phyloP scores from a whole-genome alignment of 805 yeast species.

The Teunomyces tritomae region DNA sequence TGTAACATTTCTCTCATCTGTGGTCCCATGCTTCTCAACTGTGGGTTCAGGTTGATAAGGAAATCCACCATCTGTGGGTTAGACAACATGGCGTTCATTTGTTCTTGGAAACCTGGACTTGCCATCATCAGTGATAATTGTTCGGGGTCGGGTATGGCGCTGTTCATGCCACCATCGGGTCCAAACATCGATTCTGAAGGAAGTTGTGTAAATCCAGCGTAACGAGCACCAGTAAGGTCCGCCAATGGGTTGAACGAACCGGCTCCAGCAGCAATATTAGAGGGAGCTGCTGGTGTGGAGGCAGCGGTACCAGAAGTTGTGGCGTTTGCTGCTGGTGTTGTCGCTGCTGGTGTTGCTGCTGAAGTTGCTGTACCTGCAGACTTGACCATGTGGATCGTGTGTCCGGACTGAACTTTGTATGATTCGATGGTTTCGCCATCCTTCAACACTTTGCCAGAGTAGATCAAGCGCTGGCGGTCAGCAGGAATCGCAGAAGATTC shows the following conservation, averaged over 20 bases:
- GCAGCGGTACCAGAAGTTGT: background rate
- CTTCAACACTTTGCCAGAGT: slow-evolving; percentile 90
- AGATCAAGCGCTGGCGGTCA: slow-evolving; percentile 83
- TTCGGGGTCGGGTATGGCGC: slow-evolving; percentile 68
- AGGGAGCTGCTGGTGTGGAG: slow-evolving; percentile 49
- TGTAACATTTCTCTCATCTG: slow-evolving; percentile 83
- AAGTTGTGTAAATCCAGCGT: slow-evolving; percentile 87
- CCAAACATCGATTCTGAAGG: slow-evolving; percentile 90
- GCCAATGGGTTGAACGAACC: slow-evolving; percentile 89
- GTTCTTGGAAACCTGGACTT: slow-evolving; percentile 76
- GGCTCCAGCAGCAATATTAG: slow-evolving; percentile 81
- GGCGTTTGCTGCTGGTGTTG: slow-evolving; percentile 18
- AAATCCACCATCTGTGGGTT: slow-evolving; percentile 88
- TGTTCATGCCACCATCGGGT: slow-evolving; percentile 88
- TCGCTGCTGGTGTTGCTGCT: slow-evolving; percentile 20
- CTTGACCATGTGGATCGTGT: slow-evolving; percentile 85
- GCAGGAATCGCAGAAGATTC: slow-evolving; percentile 63
- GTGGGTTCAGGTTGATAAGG: slow-evolving; percentile 80
- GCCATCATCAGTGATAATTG: slow-evolving; percentile 74
- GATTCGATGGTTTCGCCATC: slow-evolving; percentile 71
- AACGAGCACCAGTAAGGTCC: slow-evolving; percentile 91
- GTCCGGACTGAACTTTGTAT: slow-evolving; percentile 83
- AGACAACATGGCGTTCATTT: slow-evolving; percentile 75
- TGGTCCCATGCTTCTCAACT: slow-evolving; percentile 82
- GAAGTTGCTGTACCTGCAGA: slow-evolving; percentile 53